A percentile compares a stretch with the other conserved stretches of the same genome.
phyloP scores from a whole-genome alignment of 2,329 filamentous ascomycete species.

The Verticillium isaacii region DNA sequence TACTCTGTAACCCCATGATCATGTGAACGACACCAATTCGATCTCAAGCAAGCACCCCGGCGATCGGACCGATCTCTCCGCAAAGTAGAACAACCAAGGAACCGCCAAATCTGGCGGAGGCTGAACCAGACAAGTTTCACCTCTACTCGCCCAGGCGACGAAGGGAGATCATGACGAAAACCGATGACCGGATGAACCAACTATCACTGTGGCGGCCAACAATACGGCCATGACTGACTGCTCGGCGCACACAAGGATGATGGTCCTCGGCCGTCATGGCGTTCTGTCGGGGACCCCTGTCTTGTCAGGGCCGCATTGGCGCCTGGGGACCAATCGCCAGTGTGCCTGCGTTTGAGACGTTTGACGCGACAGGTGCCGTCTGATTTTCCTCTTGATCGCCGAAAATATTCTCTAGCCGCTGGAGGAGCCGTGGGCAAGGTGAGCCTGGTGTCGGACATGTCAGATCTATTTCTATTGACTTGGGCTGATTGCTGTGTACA shows the following conservation, averaged over 20 bases:
- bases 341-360: constrained; percentile 5
- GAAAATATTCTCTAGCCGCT: neutral
- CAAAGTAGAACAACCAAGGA: neutral
- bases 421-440: neutral
- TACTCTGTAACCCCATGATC: too few species aligned
- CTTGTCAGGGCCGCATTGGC: neutral
- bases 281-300: neutral
- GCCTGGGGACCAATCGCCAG: constrained; percentile 2
- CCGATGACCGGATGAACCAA: neutral
- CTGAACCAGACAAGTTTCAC: neutral
- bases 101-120: neutral
- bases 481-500: neutral
- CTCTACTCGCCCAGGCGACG: neutral
- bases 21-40: too few species aligned
- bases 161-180: neutral
- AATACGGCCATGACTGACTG: neutral
- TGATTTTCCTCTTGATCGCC: constrained; percentile 7
- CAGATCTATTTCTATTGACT: neutral
- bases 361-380: constrained; percentile 11
- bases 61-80: neutral
- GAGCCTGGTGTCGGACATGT: neutral
- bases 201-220: neutral
- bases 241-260: neutral
- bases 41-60: neutral
- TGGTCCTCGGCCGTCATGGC: neutral